Percentiles rank a stretch among this genome's conserved stretches.
These are phyloP conservation scores for Aspergillus sclerotioniger DNA, from an alignment of 495 filamentous ascomycete species.

Conservation along the genomic window DNA sequence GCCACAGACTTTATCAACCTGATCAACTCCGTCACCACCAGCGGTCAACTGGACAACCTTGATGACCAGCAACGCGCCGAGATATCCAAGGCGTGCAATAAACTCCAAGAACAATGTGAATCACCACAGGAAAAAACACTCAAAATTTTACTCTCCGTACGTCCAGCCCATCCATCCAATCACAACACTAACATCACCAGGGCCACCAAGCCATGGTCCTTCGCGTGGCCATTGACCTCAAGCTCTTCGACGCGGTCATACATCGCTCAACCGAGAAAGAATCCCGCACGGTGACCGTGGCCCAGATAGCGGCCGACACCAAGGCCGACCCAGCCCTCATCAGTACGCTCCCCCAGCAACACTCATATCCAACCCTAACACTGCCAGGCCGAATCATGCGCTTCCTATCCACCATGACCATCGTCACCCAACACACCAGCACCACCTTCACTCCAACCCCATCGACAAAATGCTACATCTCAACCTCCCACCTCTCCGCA, in stretches of 20 bases:
- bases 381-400: neutral
- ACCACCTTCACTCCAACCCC: neutral
- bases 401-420: neutral
- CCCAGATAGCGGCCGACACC: constrained; percentile 3
- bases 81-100: too few relatives aligned
- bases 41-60: too few relatives aligned
- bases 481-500: neutral
- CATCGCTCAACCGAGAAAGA: neutral
- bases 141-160: too few relatives aligned
- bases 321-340: constrained; percentile 19
- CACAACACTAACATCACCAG: constrained; percentile 2
- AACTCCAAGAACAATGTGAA: too few relatives aligned
- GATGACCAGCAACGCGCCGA: too few relatives aligned
- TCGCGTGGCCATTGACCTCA: constrained; percentile 20
- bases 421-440: neutral
- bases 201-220: constrained; percentile 23
- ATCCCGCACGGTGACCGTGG: neutral
- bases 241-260: constrained; percentile 23
- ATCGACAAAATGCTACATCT: too few relatives aligned
- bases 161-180: too few relatives aligned
- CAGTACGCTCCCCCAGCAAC: constrained; percentile 15
- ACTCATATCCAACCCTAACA: neutral
- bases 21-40: too few relatives aligned
- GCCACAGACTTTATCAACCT: too few relatives aligned
- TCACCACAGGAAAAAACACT: too few relatives aligned